Percentiles rank a stretch among this genome's conserved stretches.
Conservation (phyloP, 1,284 basidiomycete species). For the Malassezia obtusa region DNA sequence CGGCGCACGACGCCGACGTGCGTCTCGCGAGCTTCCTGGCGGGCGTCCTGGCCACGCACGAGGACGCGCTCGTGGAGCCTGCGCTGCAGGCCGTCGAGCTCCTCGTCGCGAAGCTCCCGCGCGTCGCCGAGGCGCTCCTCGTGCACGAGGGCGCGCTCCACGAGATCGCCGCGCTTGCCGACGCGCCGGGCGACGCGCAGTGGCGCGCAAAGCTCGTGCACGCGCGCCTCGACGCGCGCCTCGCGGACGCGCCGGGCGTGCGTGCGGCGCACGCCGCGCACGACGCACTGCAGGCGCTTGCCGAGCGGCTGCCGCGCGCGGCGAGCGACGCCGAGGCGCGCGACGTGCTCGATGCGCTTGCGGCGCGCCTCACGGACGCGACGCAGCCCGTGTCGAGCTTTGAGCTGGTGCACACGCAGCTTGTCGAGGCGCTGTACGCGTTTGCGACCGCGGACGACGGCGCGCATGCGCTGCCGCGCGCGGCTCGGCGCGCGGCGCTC, state of each 20-base stretch:
- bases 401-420: conserved; percentile 82
- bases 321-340: conserved; percentile 5
- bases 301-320: conserved; percentile 48
- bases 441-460: conserved; percentile 59
- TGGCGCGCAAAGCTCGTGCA: conserved; percentile 31
- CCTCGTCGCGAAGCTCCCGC: conserved; percentile 33
- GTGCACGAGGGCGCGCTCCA: conserved; percentile 42
- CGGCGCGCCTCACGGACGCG: conserved; percentile 65
- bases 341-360: conserved; percentile 62
- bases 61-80: conserved; percentile 24
- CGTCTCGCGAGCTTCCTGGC: conserved; percentile 42
- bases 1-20: conserved; percentile 30
- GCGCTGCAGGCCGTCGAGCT: conserved; percentile 47
- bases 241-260: neutral
- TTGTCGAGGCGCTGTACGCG: conserved; percentile 74
- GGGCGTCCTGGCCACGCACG: conserved; percentile 34
- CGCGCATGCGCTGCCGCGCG: conserved; percentile 18
- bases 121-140: conserved; percentile 32
- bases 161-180: conserved; percentile 43
- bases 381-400: conserved; percentile 77
- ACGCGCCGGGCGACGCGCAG: conserved; percentile 18
- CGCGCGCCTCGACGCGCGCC: conserved; percentile 30
- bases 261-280: neutral
- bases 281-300: conserved; percentile 42
- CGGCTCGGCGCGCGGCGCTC: conserved; percentile 25